These are phyloP conservation scores for Chalaropsis thielavioides DNA, from an alignment of 2,329 filamentous ascomycete species.

Conservation along the genomic window DNA sequence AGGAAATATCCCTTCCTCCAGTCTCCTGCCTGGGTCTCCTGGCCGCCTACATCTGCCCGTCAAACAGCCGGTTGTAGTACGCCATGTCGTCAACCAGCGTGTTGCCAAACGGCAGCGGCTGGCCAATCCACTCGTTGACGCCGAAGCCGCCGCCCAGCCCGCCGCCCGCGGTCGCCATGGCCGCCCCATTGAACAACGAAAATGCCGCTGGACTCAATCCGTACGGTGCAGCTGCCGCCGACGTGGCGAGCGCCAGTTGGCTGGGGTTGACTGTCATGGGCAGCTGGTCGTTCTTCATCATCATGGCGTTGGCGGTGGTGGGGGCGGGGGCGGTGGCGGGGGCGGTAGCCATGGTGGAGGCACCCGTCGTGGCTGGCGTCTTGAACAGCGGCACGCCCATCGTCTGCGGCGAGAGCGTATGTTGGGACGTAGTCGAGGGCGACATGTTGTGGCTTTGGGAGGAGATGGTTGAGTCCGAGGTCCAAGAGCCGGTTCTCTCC, in stretches of 20 bases:
- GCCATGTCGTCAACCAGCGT: not conserved
- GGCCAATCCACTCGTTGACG: slow-evolving; percentile 1
- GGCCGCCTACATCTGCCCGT: not conserved
- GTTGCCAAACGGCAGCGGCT: not conserved
- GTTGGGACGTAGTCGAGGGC: not conserved
- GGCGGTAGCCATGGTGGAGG: not conserved
- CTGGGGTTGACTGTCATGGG: slow-evolving; percentile 14
- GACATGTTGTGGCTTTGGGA: not conserved
- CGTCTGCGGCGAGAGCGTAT: not conserved
- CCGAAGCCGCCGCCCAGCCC: not conserved
- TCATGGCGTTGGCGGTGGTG: not conserved
- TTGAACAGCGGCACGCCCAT: not conserved
- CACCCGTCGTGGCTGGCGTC: not conserved
- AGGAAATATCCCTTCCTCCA: too few relatives aligned
- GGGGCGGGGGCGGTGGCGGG: not conserved
- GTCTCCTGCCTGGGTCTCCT: too few relatives aligned
- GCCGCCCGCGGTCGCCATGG: not conserved
- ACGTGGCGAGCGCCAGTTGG: slow-evolving; percentile 4
- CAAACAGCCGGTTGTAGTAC: slow-evolving; percentile 5
- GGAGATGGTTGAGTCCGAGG: slow-evolving; percentile 1
- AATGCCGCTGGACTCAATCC: not conserved
- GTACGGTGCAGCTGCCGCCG: not conserved
- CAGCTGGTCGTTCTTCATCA: slow-evolving; percentile 1
- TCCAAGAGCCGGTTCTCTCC: slow-evolving; percentile 7
- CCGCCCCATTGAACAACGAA: not conserved